phyloP scores from a whole-genome alignment of 106 monocot genomes.

The Dendrobium nobile region DNA sequence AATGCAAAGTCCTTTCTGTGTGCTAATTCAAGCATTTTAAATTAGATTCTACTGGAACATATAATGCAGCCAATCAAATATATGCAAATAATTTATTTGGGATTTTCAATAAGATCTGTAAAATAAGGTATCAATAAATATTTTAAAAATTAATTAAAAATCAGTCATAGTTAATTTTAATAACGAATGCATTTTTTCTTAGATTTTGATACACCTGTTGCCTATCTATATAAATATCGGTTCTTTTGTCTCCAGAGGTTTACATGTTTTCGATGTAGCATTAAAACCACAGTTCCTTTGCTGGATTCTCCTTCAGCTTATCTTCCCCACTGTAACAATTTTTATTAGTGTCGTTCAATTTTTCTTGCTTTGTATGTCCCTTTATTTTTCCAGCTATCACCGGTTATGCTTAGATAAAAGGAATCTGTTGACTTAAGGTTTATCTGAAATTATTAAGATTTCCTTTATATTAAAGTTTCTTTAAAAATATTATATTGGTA shows the following conservation, averaged over 20 bases:
- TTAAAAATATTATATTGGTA: not conserved
- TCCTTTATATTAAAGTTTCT: not conserved
- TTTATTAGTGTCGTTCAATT: too few relatives aligned
- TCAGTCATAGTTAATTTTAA: too few relatives aligned
- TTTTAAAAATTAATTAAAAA: too few relatives aligned
- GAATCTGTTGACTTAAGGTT: not conserved
- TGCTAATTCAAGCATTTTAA: too few relatives aligned
- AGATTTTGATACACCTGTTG: not conserved
- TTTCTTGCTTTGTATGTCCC: too few relatives aligned
- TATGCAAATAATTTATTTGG: too few relatives aligned
- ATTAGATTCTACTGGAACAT: too few relatives aligned
- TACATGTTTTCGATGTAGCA: not conserved
- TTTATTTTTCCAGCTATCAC: not conserved
- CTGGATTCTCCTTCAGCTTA: not conserved
- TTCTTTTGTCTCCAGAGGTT: not conserved
- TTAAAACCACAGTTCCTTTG: not conserved
- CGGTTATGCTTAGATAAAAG: not conserved
- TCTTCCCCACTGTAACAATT: not conserved
- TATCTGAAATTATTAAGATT: not conserved
- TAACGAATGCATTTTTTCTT: too few relatives aligned
- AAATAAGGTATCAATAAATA: too few relatives aligned
- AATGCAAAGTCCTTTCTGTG: too few relatives aligned
- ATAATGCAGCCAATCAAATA: too few relatives aligned
- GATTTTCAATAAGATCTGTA: too few relatives aligned
- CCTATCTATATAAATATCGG: not conserved